Percentiles rank a stretch among this genome's conserved stretches.
Conservation (phyloP, 1,284 basidiomycete genomes). For the Leccinum fallax region DNA sequence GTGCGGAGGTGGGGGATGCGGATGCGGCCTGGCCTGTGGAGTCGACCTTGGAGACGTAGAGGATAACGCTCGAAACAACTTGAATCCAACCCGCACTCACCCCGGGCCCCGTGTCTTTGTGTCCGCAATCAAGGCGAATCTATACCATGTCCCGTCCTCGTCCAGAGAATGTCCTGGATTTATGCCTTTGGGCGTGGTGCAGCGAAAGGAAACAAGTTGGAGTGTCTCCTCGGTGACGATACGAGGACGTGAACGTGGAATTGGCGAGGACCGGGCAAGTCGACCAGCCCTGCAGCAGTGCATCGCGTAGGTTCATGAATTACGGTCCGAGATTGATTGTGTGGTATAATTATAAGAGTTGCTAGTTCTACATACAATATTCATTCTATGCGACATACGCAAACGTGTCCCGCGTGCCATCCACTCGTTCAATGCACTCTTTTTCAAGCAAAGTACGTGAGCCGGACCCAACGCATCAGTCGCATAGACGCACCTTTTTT, state of each 20-base stretch:
- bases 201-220: slow-evolving; percentile 76
- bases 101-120: no score
- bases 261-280: slow-evolving; percentile 63
- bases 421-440: slow-evolving; percentile 95
- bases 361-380: no score
- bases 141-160: no score
- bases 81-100: no score
- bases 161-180: slow-evolving; percentile 72
- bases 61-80: slow-evolving; percentile 47
- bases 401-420: slow-evolving; percentile 79
- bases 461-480: background rate
- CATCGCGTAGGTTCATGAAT: slow-evolving; percentile 62
- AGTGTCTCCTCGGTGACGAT: slow-evolving; percentile 70
- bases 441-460: slow-evolving; percentile 79
- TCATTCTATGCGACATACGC: slow-evolving; percentile 76
- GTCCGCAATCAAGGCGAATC: no score
- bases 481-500: slow-evolving; percentile 66
- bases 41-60: slow-evolving; percentile 96
- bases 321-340: background rate
- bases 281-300: slow-evolving; percentile 60
- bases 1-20: slow-evolving; percentile 65
- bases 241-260: slow-evolving; percentile 78
- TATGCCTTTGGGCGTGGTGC: slow-evolving; percentile 61
- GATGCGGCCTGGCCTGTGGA: slow-evolving; percentile 76
- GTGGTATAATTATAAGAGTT: background rate